These are phyloP conservation scores for Colletotrichum limetticola DNA, from an alignment of 2,329 filamentous ascomycete species.

Conservation along the genomic window DNA sequence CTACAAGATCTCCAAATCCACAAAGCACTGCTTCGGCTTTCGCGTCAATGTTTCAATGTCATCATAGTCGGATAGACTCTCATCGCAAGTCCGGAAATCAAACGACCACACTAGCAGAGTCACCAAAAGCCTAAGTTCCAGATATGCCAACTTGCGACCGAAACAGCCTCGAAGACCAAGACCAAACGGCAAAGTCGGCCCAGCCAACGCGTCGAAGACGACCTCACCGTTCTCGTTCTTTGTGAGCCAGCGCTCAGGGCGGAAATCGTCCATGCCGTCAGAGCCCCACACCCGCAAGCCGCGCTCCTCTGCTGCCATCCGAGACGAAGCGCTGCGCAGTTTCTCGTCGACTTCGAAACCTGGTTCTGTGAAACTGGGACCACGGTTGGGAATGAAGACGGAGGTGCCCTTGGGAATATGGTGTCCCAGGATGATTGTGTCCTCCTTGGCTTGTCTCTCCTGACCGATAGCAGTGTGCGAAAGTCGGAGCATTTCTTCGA, in stretches of 20 bases:
- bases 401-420: not conserved
- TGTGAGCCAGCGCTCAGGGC: not conserved
- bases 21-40: slow-evolving; percentile 36
- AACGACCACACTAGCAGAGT: slow-evolving; percentile 44
- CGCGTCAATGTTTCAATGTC: slow-evolving; percentile 35
- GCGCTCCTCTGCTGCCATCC: not conserved
- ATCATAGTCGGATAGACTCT: slow-evolving; percentile 37
- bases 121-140: slow-evolving; percentile 42
- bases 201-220: not conserved
- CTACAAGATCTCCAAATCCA: not conserved
- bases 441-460: not conserved
- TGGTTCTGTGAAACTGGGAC: not conserved
- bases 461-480: not conserved
- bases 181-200: slow-evolving; percentile 5
- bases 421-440: not conserved
- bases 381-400: not conserved
- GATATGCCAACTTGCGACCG: slow-evolving; percentile 36
- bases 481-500: slow-evolving; percentile 44
- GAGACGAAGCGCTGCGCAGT: not conserved
- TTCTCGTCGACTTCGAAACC: not conserved
- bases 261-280: not conserved
- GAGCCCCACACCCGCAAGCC: not conserved
- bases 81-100: slow-evolving; percentile 36
- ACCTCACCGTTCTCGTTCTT: not conserved
- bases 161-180: slow-evolving; percentile 13